Evolutionary conservation across 2,329 filamentous ascomycete genomes (phyloP), one percentile per base, ranked within the genome.

Genomic region (Microcera coccophila): DNA sequence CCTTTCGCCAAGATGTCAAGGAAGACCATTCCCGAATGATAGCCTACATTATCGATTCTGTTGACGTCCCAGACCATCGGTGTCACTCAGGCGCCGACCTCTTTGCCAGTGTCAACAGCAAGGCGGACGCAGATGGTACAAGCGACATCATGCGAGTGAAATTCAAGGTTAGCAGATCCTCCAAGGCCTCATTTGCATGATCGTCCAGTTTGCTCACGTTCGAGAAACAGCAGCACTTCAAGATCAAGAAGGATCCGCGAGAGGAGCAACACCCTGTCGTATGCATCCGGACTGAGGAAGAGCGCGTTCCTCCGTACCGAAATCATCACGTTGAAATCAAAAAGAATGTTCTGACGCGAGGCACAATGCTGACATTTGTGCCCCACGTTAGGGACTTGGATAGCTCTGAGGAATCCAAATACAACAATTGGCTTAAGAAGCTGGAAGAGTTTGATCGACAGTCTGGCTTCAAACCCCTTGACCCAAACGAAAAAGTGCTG

Each of bases 271-370:
- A 70, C 46, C 51, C 57, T 3, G 67, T 74, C 4, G 54, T 67
- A n/a, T 64, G 69, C 50, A 70, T 78, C 49, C 72, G 72, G 50
- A 73, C 75, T 2, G 66, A 73, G 42, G 70, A 68, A 48, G 67
- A 73, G 16, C 66, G 71, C n/a, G 77, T 79, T 8, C 78, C 78
- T n/a, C 64, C 65, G 19, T 82, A 81, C 54, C 67, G 73, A 21
- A 81, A 79, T 49, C 78, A 81, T 51, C 76, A 81, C 45, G 74
- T 81, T 28, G 74, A 79, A 54, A 78, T 81, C 39, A 70, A 67
- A 55, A 79, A 76, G 56, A 81, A 81, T 42, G 73, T 81, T 26
- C 66, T 81, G 21, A 78, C 78, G 1, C 76, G 77, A 3, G 79
- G 80, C 54, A 79, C 77, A 1, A 76, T 78, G 67, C 66, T 81